phyloP scores from a whole-genome alignment of 176 grass and related monocot genomes.

The Aechmea fasciata region DNA sequence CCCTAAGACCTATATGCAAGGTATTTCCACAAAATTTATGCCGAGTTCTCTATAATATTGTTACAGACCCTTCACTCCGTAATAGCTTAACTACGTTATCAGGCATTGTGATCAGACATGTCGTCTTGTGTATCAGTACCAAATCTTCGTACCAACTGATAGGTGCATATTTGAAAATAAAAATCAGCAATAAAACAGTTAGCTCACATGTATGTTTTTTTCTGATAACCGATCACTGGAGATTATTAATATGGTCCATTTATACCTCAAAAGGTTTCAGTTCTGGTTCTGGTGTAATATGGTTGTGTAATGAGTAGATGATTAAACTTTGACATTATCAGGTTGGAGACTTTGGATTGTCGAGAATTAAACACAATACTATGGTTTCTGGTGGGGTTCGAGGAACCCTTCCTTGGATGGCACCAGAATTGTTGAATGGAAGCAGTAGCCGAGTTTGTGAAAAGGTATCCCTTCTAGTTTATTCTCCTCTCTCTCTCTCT shows the following conservation, averaged over 20 bases:
- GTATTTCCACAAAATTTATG: slow-evolving; percentile 27
- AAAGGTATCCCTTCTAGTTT: slow-evolving; percentile 43
- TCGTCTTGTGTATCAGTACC: too few relatives aligned
- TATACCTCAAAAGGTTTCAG: too few relatives aligned
- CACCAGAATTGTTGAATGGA: slow-evolving; percentile 93
- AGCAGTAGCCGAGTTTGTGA: slow-evolving; percentile 81
- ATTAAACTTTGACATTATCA: slow-evolving; percentile 18
- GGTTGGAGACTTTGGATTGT: slow-evolving; percentile 98
- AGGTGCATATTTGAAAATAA: too few relatives aligned
- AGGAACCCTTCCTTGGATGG: slow-evolving; percentile 98
- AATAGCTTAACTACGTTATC: too few relatives aligned
- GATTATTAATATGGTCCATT: too few relatives aligned
- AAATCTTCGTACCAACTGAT: too few relatives aligned
- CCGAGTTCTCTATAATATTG: neutral
- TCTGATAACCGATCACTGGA: too few relatives aligned
- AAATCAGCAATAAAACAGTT: too few relatives aligned
- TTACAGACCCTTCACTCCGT: neutral
- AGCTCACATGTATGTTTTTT: too few relatives aligned
- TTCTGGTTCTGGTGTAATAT: too few relatives aligned
- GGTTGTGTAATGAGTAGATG: neutral
- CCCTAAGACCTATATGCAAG: slow-evolving; percentile 98
- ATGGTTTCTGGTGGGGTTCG: slow-evolving; percentile 96
- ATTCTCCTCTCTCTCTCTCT: neutral
- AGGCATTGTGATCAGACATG: too few relatives aligned
- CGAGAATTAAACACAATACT: slow-evolving; percentile 96